Percentiles rank a stretch among this genome's conserved stretches.
Conservation (phyloP, 2,329 filamentous ascomycete species). For the Calonectria henricotiae region DNA sequence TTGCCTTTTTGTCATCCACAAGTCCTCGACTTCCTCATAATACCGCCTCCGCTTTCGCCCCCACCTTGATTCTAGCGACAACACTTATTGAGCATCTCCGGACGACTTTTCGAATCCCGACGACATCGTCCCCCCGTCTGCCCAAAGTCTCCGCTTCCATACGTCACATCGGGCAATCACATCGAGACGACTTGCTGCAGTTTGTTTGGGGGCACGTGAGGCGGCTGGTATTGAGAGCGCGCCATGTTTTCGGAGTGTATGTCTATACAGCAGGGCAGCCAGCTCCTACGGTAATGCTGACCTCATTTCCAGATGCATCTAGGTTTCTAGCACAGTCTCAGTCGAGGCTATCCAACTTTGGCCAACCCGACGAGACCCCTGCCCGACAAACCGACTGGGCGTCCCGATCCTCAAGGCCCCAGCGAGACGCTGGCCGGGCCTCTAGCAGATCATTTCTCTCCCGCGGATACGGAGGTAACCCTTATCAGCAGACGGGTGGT, state of each 20-base stretch:
- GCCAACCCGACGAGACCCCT: constrained; percentile 67
- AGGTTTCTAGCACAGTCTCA: constrained; percentile 97
- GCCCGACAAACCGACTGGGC: constrained; percentile 56
- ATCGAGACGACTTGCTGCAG: constrained; percentile 36
- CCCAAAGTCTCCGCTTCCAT: constrained; percentile 40
- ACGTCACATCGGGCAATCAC: constrained; percentile 47
- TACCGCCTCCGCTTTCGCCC: constrained; percentile 25
- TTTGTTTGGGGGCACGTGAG: constrained; percentile 51
- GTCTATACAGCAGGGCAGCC: constrained; percentile 56
- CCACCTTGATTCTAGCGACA: not conserved
- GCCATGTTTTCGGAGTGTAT: constrained; percentile 84
- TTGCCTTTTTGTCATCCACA: constrained; percentile 44
- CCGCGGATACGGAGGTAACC: constrained; percentile 75
- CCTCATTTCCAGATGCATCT: constrained; percentile 82
- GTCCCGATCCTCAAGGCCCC: constrained; percentile 56
- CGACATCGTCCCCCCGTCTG: constrained; percentile 42
- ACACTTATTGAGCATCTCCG: not conserved
- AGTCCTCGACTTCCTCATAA: constrained; percentile 20
- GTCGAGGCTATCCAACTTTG: constrained; percentile 85
- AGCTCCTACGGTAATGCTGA: constrained; percentile 36
- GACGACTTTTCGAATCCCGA: constrained; percentile 34
- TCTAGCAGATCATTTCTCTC: constrained; percentile 63
- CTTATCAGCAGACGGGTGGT: constrained; percentile 84
- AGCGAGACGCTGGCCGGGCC: constrained; percentile 55
- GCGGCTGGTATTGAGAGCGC: constrained; percentile 56